Conservation (phyloP, 306 rosid species). For the Begonia fuchsioides region DNA sequence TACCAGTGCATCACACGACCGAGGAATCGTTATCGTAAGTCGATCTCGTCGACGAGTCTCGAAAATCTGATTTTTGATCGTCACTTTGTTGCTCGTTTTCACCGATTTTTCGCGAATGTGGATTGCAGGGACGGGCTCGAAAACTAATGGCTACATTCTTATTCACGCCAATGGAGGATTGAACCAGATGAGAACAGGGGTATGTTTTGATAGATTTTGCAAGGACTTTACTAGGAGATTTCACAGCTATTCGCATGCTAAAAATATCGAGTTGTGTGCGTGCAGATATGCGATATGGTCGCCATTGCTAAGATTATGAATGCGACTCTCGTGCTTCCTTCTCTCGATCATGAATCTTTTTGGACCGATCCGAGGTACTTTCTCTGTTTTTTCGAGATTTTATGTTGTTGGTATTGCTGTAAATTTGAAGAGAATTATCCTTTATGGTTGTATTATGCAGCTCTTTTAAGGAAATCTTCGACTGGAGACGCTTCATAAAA, state of each 20-base stretch:
- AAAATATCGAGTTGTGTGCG: constrained; percentile 6
- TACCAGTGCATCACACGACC: constrained; percentile 53
- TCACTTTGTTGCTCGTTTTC: constrained; percentile 1
- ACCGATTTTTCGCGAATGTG: constrained; percentile 3
- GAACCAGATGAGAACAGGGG: constrained; percentile 99
- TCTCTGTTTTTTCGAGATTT: background rate
- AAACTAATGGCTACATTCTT: constrained; percentile 75
- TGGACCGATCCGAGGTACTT: constrained; percentile 99
- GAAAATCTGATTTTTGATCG: too few species aligned
- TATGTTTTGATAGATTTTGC: constrained; percentile 25
- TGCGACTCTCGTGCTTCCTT: constrained; percentile 91
- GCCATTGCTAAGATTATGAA: constrained; percentile 93
- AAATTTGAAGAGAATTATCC: too few species aligned
- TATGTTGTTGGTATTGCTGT: too few species aligned
- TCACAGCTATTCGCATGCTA: constrained; percentile 13
- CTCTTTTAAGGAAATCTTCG: constrained; percentile 86
- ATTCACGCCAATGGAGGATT: constrained; percentile 96
- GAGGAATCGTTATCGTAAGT: constrained; percentile 48
- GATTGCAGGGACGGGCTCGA: constrained; percentile 29
- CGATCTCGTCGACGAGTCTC: too few species aligned
- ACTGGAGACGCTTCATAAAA: constrained; percentile 84
- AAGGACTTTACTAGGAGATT: too few species aligned
- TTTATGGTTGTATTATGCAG: constrained; percentile 30
- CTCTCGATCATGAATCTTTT: too few species aligned
- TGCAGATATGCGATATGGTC: constrained; percentile 99